Evolutionary conservation across 2,329 filamentous ascomycete species (phyloP).

Genomic region (Ceratocystis diversiconidia): DNA sequence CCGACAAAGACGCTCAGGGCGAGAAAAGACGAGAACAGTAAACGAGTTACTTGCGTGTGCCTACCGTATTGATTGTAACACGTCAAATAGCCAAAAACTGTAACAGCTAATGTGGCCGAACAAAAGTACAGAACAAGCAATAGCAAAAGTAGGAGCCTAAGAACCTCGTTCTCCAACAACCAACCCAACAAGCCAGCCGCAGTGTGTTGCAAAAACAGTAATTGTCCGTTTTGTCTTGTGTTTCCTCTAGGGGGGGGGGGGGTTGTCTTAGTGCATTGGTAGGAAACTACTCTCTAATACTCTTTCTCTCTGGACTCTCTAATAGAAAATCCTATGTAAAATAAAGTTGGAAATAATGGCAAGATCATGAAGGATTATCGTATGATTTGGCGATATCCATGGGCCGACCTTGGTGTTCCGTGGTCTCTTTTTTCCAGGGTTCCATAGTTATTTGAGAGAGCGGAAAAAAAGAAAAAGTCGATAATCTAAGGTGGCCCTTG

Average conservation of each 20-base stretch:
- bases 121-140: background rate
- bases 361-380: conserved; percentile 15
- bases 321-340: background rate
- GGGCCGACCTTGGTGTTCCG: conserved; percentile 10
- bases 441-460: background rate
- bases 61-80: conserved; percentile 1
- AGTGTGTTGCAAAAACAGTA: too few species aligned
- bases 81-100: background rate
- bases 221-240: too few species aligned
- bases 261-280: too few species aligned
- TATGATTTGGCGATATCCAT: conserved; percentile 12
- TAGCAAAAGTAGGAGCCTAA: too few species aligned
- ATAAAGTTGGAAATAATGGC: conserved; percentile 19
- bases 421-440: conserved; percentile 6
- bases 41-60: background rate
- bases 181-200: too few species aligned
- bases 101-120: background rate
- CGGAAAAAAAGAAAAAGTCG: background rate
- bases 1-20: too few species aligned
- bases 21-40: background rate
- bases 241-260: too few species aligned
- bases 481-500: background rate
- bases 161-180: too few species aligned
- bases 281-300: background rate
- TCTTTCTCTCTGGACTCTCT: background rate